phyloP scores from a whole-genome alignment of 2,329 filamentous ascomycete genomes.

The Hortaea sp. region DNA sequence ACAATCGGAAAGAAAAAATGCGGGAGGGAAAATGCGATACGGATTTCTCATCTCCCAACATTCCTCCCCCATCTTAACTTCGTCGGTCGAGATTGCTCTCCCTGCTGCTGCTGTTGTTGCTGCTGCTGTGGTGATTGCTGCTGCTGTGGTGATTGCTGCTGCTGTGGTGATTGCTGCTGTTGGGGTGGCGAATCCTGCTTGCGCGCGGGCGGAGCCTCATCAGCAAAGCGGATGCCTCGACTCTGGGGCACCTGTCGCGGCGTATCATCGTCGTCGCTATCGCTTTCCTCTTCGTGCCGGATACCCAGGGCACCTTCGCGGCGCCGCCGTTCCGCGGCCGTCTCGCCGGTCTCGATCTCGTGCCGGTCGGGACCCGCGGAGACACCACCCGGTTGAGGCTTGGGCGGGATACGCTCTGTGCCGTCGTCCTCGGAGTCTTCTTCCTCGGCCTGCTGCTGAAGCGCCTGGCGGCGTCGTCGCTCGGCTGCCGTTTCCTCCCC shows the following conservation, averaged over 20 bases:
- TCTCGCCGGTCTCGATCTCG: slow-evolving; percentile 45
- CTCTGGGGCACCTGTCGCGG: slow-evolving; percentile 6
- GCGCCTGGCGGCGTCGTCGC: slow-evolving; percentile 32
- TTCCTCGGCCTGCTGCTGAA: slow-evolving; percentile 12
- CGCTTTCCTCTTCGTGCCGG: slow-evolving; percentile 32
- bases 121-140: slow-evolving; percentile 1
- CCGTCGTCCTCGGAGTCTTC: slow-evolving; percentile 29
- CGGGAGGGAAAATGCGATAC: no score
- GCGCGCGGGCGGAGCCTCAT: slow-evolving; percentile 6
- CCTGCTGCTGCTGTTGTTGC: neutral
- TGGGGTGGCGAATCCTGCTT: neutral
- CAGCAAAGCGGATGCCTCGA: slow-evolving; percentile 19
- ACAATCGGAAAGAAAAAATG: no score
- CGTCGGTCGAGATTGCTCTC: slow-evolving; percentile 4
- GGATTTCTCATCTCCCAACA: slow-evolving; percentile 10
- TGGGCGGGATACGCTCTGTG: slow-evolving; percentile 27
- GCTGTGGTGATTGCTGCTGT: slow-evolving; percentile 1
- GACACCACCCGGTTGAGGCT: slow-evolving; percentile 1
- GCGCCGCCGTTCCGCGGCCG: slow-evolving; percentile 62
- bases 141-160: neutral
- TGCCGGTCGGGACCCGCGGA: slow-evolving; percentile 9
- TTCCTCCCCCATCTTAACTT: slow-evolving; percentile 22
- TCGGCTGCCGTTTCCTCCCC: slow-evolving; percentile 29
- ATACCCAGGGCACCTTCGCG: slow-evolving; percentile 65
- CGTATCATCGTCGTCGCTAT: slow-evolving; percentile 40